Evolutionary conservation across 495 filamentous ascomycete species (phyloP).

Genomic region (Xylaria palmicola): DNA sequence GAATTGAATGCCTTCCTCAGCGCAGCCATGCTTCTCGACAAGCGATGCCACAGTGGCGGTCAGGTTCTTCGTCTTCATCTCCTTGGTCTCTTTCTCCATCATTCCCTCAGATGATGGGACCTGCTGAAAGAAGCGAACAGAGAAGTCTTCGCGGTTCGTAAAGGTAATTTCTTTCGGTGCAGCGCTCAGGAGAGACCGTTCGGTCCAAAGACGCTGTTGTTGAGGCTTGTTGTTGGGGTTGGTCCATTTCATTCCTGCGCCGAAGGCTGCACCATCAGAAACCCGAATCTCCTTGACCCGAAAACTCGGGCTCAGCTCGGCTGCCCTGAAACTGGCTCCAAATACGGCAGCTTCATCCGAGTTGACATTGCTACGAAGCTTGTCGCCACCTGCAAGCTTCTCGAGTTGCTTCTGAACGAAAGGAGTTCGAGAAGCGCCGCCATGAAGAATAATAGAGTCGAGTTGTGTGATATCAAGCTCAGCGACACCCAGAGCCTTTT

Average conservation of each 20-base stretch:
- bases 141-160: conserved; percentile 80
- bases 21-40: conserved; percentile 72
- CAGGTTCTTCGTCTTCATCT: conserved; percentile 74
- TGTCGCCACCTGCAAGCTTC: conserved; percentile 67
- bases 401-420: conserved; percentile 93
- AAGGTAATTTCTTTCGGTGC: conserved; percentile 83
- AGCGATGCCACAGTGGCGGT: conserved; percentile 76
- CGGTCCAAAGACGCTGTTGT: conserved; percentile 70
- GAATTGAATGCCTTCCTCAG: conserved; percentile 71
- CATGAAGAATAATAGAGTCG: conserved; percentile 89
- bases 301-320: conserved; percentile 88
- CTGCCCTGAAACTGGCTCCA: conserved; percentile 92
- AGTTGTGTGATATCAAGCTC: conserved; percentile 72
- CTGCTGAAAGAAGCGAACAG: conserved; percentile 76
- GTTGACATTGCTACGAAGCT: conserved; percentile 92
- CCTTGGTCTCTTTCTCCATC: conserved; percentile 46
- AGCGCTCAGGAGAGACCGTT: conserved; percentile 70
- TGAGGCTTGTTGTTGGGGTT: conserved; percentile 61
- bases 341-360: conserved; percentile 96
- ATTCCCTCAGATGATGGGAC: conserved; percentile 42
- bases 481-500: conserved; percentile 71
- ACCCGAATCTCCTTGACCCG: conserved; percentile 93
- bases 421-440: conserved; percentile 85
- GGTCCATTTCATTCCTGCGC: conserved; percentile 71
- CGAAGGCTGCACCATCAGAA: conserved; percentile 69